A percentile compares a stretch with the other conserved stretches of the same genome.
phyloP scores from a whole-genome alignment of 2,329 filamentous ascomycete species.

The Sphaerostilbella broomeana region DNA sequence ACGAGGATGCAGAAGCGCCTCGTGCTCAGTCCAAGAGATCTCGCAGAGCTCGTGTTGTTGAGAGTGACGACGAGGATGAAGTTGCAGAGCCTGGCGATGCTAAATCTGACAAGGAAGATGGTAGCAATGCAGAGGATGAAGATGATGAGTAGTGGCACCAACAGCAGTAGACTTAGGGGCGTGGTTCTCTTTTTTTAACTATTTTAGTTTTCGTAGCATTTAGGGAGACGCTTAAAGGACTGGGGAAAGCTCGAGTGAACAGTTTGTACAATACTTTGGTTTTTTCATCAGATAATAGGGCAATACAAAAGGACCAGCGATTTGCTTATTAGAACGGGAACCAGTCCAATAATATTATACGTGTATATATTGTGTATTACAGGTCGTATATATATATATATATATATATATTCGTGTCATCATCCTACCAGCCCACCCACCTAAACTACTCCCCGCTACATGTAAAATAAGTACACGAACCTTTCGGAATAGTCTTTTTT shows the following conservation, averaged over 20 bases:
- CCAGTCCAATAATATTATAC: too few species aligned
- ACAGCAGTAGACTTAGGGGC: not conserved
- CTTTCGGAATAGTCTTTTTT: not conserved
- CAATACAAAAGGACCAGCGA: slow-evolving; percentile 2
- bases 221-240: not conserved
- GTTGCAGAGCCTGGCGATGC: slow-evolving; percentile 22
- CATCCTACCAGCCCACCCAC: too few species aligned
- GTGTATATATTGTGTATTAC: too few species aligned
- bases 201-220: too few species aligned
- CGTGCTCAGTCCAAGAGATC: slow-evolving; percentile 40
- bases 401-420: too few species aligned
- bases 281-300: not conserved
- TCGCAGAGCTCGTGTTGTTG: slow-evolving; percentile 46
- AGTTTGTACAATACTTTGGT: slow-evolving; percentile 10
- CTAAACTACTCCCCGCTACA: too few species aligned
- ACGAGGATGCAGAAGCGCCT: slow-evolving; percentile 39
- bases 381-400: too few species aligned
- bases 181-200: not conserved
- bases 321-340: slow-evolving; percentile 7
- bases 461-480: slow-evolving; percentile 1
- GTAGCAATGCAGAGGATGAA: slow-evolving; percentile 31
- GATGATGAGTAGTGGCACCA: slow-evolving; percentile 15
- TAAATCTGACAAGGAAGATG: slow-evolving; percentile 38
- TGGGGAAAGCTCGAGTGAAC: not conserved
- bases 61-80: slow-evolving; percentile 49